Evolutionary conservation across 1,284 basidiomycete species (phyloP), one percentile per base, ranked within the genome.

Genomic region (Agaricales sp.): DNA sequence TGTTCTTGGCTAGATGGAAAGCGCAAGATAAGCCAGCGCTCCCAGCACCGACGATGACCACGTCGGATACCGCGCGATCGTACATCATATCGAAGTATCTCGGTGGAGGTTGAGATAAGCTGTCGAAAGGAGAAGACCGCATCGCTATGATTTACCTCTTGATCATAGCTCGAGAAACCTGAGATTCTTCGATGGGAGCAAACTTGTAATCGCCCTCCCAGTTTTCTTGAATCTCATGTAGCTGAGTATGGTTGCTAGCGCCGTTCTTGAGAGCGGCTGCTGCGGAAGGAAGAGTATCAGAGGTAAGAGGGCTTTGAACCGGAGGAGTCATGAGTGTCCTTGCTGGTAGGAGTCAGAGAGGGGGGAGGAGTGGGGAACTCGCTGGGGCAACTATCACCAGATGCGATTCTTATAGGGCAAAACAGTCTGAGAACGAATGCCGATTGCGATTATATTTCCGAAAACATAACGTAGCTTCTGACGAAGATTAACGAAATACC

Each of bases 1-100:
- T 77, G 49, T 64, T 71, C 51, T 69, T 82, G 13, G 74, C 80
- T 46, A 90, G 74, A 52, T 79, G 77, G 67, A 88, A 90, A 19
- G 87, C 88, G 58, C 83, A 88, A 6, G 82, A 84, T 43, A 91
- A 68, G 23, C 87, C 87, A 14, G 87, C 86, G 51, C 81, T 86
- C 38, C 89, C 87, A 3, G 85, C 86, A 13, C 87, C 88, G 54
- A 90, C 73, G 57, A 91, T 82, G 46, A 89, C 82, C 12, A 91
- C 78, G 59, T 91, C 88, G 22, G 85, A 87, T 11, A 90, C 67
- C 23, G 75, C 77, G 41, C 82, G 71, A 43, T 87, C 83, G 61
- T 87, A 85, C 80, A 86, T 82, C 54, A 65, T 74, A 58, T 73
- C 73, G 63, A 82, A 85, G 70, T 85, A 84, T 51, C 81, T 84